Percentiles rank a stretch among this genome's conserved stretches.
phyloP scores from a whole-genome alignment of 2,329 filamentous ascomycete species.

The Stachybotrys chartarum region DNA sequence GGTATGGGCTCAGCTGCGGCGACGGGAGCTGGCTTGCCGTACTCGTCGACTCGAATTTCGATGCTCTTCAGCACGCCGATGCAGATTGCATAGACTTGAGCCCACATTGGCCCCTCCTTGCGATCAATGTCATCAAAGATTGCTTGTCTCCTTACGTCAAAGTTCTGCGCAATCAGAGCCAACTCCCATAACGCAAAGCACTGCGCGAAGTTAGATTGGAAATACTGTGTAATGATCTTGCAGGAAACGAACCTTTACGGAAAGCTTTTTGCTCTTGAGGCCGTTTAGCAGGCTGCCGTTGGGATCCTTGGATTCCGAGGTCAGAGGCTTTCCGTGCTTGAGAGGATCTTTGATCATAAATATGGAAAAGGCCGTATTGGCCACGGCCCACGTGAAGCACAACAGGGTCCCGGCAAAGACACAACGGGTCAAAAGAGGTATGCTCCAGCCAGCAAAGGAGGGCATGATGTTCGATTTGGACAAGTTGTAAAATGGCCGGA shows the following conservation, averaged over 20 bases:
- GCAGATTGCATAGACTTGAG: conserved; percentile 65
- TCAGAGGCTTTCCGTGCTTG: conserved; percentile 79
- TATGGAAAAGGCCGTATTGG: conserved; percentile 71
- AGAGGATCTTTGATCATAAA: conserved; percentile 75
- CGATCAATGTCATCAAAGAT: conserved; percentile 87
- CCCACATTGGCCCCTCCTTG: conserved; percentile 72
- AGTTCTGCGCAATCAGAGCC: conserved; percentile 68
- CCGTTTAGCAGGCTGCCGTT: conserved; percentile 85
- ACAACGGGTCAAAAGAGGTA: conserved; percentile 48
- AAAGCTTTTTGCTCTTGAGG: conserved; percentile 72
- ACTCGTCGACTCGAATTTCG: conserved; percentile 57
- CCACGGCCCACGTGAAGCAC: conserved; percentile 66
- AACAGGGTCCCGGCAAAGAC: conserved; percentile 59
- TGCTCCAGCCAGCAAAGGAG: conserved; percentile 48
- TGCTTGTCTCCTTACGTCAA: conserved; percentile 65
- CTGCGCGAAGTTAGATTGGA: conserved; percentile 28
- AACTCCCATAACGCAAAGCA: conserved; percentile 91
- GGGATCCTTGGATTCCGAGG: conserved; percentile 78
- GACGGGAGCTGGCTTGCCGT: conserved; percentile 36
- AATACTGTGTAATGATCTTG: background rate
- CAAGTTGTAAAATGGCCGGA: conserved; percentile 68
- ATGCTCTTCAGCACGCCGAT: conserved; percentile 63
- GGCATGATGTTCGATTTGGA: conserved; percentile 62
- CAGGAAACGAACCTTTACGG: conserved; percentile 52
- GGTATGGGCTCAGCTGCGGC: conserved; percentile 21